Conservation (phyloP, 2,329 filamentous ascomycete species). For the Fusarium heterosporum region DNA sequence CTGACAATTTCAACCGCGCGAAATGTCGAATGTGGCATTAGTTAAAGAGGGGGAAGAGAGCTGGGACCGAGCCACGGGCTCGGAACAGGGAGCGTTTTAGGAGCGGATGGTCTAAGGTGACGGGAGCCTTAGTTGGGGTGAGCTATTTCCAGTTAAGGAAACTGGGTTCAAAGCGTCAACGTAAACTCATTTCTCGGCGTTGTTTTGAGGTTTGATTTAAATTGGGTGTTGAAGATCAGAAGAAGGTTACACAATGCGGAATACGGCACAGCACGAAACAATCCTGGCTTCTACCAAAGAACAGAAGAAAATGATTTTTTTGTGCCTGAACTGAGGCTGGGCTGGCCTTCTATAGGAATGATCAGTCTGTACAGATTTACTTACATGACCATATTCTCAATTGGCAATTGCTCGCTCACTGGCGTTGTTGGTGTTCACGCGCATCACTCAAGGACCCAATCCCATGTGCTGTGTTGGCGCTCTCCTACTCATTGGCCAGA, state of each 20-base stretch:
- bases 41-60: slow-evolving; percentile 35
- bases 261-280: slow-evolving; percentile 14
- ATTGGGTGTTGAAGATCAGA: slow-evolving; percentile 35
- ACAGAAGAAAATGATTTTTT: neutral
- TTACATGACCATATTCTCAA: neutral
- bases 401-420: neutral
- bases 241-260: neutral
- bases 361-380: neutral
- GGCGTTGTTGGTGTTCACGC: slow-evolving; percentile 6
- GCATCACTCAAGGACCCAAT: slow-evolving; percentile 33
- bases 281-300: neutral
- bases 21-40: slow-evolving; percentile 32
- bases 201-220: slow-evolving; percentile 35
- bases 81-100: slow-evolving; percentile 36
- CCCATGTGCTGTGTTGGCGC: slow-evolving; percentile 30
- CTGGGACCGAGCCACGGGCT: slow-evolving; percentile 31
- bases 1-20: slow-evolving; percentile 25
- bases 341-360: neutral
- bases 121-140: slow-evolving; percentile 28
- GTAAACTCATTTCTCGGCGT: slow-evolving; percentile 31
- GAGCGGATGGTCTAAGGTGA: slow-evolving; percentile 32
- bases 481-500: slow-evolving; percentile 26
- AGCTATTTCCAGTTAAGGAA: slow-evolving; percentile 41
- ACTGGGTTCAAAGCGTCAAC: slow-evolving; percentile 40
- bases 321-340: neutral